A percentile compares a stretch with the other conserved stretches of the same genome.
Conservation (phyloP, 176 grass and related monocot genomes). For the Oryza meridionalis region DNA sequence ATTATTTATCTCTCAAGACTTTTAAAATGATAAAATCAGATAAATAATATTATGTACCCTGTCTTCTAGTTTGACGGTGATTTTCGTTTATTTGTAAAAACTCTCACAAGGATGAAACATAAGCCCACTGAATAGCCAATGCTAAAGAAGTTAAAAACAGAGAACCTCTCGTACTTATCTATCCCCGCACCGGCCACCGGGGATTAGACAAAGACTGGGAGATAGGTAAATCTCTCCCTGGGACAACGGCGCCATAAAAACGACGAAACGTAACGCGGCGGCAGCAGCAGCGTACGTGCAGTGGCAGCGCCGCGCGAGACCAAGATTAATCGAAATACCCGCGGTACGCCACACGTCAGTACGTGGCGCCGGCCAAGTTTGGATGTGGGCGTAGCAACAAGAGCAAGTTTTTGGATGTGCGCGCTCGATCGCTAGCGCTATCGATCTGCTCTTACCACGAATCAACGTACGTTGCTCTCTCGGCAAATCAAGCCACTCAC, state of each 20-base stretch:
- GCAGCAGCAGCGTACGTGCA: background rate
- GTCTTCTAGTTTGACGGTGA: no score
- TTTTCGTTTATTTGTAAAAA: no score
- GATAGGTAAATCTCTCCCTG: background rate
- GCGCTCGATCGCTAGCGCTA: background rate
- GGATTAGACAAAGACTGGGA: background rate
- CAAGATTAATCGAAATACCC: background rate
- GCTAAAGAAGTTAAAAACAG: no score
- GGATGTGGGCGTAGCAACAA: constrained; percentile 27
- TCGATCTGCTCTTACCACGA: background rate
- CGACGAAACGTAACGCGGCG: no score
- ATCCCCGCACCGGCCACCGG: background rate
- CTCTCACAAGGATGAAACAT: no score
- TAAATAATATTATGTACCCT: no score
- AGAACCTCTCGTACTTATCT: background rate
- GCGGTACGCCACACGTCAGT: background rate
- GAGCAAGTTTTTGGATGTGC: background rate
- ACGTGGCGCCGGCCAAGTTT: background rate
- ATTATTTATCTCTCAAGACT: no score
- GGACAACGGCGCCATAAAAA: no score
- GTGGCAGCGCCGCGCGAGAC: background rate
- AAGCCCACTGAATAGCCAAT: no score
- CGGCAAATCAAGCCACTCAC: background rate
- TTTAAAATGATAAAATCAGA: no score
- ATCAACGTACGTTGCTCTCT: background rate